Evolutionary conservation across 129 eudicot genomes (phyloP), one percentile per base, ranked within the genome.

Genomic region (Calendula officinalis): DNA sequence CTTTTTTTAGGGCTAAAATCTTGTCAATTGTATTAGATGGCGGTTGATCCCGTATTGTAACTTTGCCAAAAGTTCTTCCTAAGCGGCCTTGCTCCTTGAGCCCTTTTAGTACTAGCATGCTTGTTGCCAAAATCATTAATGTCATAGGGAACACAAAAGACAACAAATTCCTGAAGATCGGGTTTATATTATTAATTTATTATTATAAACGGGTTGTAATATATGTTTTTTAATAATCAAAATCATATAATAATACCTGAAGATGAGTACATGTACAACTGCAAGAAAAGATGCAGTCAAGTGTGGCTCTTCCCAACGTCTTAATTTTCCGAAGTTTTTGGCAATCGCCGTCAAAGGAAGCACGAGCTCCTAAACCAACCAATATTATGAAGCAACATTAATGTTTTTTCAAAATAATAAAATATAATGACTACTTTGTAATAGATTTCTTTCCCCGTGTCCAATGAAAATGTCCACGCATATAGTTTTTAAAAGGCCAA

Each of bases 11-110:
- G 43, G 96, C 98, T 79, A 92, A 83, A 75, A 92, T 88, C 76
- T 92, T 92, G 62, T 92, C 96, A 66, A 92, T 78, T 50, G 98
- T 92, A 63, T 92, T 92, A 30, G 98, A 92, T 10, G 96, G 91
- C 60, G 98, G 95, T 67, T 92, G 98, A 83, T 92, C 96, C 58
- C 78, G 84, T 40, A 92, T 87, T 11, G 95, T 85, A 46, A 92
- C 86, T 79, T 79, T 85, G 9, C 95, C 96, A 44, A 92, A 88
- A 17, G 39, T 88, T 83, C 95, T 92, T 70, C 98, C 91, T 6
- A 92, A 89, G 8, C 95, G 90, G 7, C 98, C 98, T 78, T 88
- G 96, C 63, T 79, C 91, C 71, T 84, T 88, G 41, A 92, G 87
- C 60, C 91, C 96, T 75, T 92, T 92, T 16, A 92, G 75, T 66